Evolutionary conservation across 2,329 filamentous ascomycete species (phyloP).

Genomic region (Geosmithia flava): DNA sequence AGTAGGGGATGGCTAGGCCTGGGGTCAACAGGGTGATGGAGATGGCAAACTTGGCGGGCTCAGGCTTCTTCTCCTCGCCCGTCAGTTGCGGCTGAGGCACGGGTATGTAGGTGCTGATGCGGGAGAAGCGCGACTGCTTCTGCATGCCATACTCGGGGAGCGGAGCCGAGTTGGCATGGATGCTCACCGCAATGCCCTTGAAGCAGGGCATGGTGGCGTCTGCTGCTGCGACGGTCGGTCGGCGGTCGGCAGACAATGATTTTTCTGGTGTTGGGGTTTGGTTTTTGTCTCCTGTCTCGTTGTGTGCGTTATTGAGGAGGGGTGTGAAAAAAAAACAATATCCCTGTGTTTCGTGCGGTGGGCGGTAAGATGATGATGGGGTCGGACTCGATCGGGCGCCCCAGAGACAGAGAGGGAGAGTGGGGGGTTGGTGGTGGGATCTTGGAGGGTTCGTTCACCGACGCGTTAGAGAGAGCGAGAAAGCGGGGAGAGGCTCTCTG

Average conservation of each 20-base stretch:
- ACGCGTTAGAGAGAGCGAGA: not conserved
- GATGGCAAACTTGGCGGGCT: conserved; percentile 94
- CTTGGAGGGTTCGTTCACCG: not conserved
- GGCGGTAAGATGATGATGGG: not conserved
- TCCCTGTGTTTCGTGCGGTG: not conserved
- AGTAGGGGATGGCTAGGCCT: conserved; percentile 82
- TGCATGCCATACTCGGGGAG: conserved; percentile 90
- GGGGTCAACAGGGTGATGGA: conserved; percentile 92
- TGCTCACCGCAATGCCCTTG: conserved; percentile 96
- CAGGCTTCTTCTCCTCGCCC: conserved; percentile 56
- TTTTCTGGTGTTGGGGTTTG: not conserved
- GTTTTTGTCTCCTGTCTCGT: not conserved
- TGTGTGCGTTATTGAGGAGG: not conserved
- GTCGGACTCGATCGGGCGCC: not conserved
- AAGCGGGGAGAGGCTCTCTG: not conserved
- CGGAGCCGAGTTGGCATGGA: conserved; percentile 71
- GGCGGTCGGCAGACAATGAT: not conserved
- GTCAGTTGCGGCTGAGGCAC: conserved; percentile 74
- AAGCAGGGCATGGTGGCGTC: conserved; percentile 72
- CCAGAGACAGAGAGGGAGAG: not conserved
- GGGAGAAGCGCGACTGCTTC: conserved; percentile 78
- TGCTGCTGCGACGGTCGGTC: not conserved
- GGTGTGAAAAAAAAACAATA: not conserved
- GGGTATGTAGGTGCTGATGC: conserved; percentile 95
- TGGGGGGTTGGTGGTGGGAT: not conserved